Conservation (phyloP, 176 grass and related monocot species). For the Cocos nucifera region DNA sequence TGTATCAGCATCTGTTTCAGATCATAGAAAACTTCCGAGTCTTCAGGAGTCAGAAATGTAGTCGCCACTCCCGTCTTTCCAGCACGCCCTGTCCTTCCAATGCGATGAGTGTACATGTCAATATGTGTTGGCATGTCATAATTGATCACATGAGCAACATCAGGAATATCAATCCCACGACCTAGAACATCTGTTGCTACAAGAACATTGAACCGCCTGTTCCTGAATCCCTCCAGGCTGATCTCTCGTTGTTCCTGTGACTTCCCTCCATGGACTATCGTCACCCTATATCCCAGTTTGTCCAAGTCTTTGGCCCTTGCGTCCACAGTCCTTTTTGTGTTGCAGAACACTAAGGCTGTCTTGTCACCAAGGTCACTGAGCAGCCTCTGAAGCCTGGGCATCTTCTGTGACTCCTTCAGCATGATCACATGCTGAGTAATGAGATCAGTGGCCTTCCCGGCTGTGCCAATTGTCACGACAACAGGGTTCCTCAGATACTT, state of each 20-base stretch:
- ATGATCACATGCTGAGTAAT: slow-evolving; percentile 91
- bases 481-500: slow-evolving; percentile 96
- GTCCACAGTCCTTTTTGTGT: slow-evolving; percentile 91
- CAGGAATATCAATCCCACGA: slow-evolving; percentile 98
- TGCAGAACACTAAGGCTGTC: slow-evolving; percentile 92
- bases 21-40: slow-evolving; percentile 87
- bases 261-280: slow-evolving; percentile 84
- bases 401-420: slow-evolving; percentile 85
- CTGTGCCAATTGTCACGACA: slow-evolving; percentile 92
- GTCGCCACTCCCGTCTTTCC: slow-evolving; percentile 87
- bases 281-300: slow-evolving; percentile 75
- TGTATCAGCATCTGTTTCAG: slow-evolving; percentile 97
- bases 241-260: slow-evolving; percentile 97
- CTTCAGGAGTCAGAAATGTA: slow-evolving; percentile 73
- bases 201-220: slow-evolving; percentile 92
- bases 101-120: slow-evolving; percentile 92
- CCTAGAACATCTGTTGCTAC: slow-evolving; percentile 94
- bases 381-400: slow-evolving; percentile 66
- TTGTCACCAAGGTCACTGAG: slow-evolving; percentile 83
- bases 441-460: slow-evolving; percentile 91
- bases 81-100: slow-evolving; percentile 87
- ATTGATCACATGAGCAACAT: slow-evolving; percentile 96
- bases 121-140: slow-evolving; percentile 79
- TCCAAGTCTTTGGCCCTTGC: slow-evolving; percentile 78
- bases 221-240: slow-evolving; percentile 89